phyloP scores from a whole-genome alignment of 331 rosid genomes.

The Malus hybrid region DNA sequence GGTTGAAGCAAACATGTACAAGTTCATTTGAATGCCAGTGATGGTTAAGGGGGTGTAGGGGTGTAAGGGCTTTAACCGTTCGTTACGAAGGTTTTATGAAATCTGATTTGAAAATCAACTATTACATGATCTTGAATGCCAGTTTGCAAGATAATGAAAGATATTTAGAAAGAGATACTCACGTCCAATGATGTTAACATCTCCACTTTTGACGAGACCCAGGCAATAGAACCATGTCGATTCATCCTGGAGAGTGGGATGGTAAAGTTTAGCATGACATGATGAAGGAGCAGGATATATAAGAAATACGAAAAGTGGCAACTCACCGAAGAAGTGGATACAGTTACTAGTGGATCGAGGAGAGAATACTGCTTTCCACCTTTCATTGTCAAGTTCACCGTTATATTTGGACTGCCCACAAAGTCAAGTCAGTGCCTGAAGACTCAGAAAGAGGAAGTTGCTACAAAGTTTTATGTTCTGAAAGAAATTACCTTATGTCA shows the following conservation, averaged over 20 bases:
- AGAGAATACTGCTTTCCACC: conserved; percentile 51
- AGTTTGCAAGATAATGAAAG: neutral
- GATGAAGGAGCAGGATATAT: neutral
- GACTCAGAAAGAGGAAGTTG: neutral
- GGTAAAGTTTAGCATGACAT: conserved; percentile 10
- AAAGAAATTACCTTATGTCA: conserved; percentile 41
- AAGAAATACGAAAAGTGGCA: neutral
- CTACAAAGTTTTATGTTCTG: neutral
- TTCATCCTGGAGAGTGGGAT: conserved; percentile 30
- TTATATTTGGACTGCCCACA: conserved; percentile 43
- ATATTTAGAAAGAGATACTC: conserved; percentile 29
- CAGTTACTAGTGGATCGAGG: conserved; percentile 13
- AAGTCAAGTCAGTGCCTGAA: conserved; percentile 19
- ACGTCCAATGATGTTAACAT: conserved; percentile 85
- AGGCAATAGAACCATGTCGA: conserved; percentile 8
- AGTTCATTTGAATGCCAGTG: neutral
- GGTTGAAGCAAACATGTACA: neutral
- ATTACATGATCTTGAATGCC: neutral
- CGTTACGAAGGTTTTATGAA: neutral
- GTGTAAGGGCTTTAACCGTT: neutral
- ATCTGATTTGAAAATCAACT: neutral
- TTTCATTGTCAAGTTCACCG: conserved; percentile 57
- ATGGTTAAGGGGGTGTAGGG: neutral
- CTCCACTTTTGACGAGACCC: conserved; percentile 51
- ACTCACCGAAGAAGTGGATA: conserved; percentile 22